Percentiles rank a stretch among this genome's conserved stretches.
These are phyloP conservation scores for Collybiopsis confluens DNA, from an alignment of 768 basidiomycete genomes.

Conservation along the genomic window DNA sequence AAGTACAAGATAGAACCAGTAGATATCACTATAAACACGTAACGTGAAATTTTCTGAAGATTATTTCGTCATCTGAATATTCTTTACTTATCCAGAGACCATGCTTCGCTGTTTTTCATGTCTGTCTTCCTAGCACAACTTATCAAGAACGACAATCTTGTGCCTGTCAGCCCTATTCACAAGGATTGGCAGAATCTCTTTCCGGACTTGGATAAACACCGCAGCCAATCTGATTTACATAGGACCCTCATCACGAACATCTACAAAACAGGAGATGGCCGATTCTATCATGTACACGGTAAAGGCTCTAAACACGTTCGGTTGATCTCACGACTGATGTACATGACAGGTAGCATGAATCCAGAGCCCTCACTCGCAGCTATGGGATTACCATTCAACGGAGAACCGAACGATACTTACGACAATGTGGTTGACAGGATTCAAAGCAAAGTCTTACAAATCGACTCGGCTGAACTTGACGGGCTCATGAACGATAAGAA, in stretches of 20 bases:
- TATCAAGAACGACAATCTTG: background rate
- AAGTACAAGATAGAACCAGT: conserved; percentile 19
- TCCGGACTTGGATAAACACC: background rate
- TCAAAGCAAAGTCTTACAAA: no score
- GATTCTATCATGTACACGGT: conserved; percentile 23
- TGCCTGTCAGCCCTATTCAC: background rate
- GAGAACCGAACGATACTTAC: no score
- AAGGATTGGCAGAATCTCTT: background rate
- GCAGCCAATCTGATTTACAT: no score
- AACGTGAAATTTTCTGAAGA: background rate
- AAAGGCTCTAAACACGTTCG: background rate
- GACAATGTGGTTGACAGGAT: no score
- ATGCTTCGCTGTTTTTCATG: background rate
- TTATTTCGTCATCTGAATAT: background rate
- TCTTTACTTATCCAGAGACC: background rate
- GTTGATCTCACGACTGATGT: no score
- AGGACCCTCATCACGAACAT: conserved; percentile 15
- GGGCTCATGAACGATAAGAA: conserved; percentile 17
- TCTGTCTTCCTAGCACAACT: background rate
- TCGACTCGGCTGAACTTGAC: conserved; percentile 13
- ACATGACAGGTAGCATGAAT: conserved; percentile 1
- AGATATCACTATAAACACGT: conserved; percentile 22
- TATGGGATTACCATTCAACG: background rate
- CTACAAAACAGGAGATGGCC: conserved; percentile 21
- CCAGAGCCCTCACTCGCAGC: background rate